Evolutionary conservation across 805 yeast genomes (phyloP), one percentile per base, ranked within the genome.

Genomic region (Ogataea pignaliae): DNA sequence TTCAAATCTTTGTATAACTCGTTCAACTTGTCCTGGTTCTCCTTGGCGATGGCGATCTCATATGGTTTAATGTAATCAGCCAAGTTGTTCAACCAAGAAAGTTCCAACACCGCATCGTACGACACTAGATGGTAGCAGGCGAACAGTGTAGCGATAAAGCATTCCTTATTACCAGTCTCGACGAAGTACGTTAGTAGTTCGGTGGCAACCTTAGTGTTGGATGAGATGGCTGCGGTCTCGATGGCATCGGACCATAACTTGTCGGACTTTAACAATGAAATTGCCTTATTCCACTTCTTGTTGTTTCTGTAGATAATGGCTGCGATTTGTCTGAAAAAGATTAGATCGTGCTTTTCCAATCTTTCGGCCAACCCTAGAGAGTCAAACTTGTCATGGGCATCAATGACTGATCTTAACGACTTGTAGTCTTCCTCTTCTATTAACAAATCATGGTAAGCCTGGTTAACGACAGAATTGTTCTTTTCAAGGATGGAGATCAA

Each of bases 391-490:
- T 90, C 96, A 64, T 85, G 84, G 28, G 88, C 76, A 48, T 91
- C 98, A 52, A 91, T 89, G 28, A 90, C 85, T 49, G 83, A 82
- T 55, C 87, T 80, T 64, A 93, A 75, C 15, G 97, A 83, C 68
- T 88, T 87, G 74, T 91, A 81, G 66, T 93, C 98, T 66, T 89
- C 95, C 69, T 93, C 98, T 71, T 93, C 99, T 53, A 93, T 88
- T 70, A 93, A 77, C 59, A 93, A 69, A 59, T 90, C 96, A 63
- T 93, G 98, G 70, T 91, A 91, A 12, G 98, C 98, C 58, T 84
- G 82, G 69, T 93, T 93, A 36, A 93, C 97, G 48, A 89, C 82
- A 13, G 91, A 80, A 62, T 86, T 82, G 72, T 93, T 93, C 75
- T 88, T 90, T 40, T 81, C 85, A 67, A 90, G 80, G 12, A 93